A percentile compares a stretch with the other conserved stretches of the same genome.
Conservation (phyloP, 768 basidiomycete species). For the Podaxis sp. region DNA sequence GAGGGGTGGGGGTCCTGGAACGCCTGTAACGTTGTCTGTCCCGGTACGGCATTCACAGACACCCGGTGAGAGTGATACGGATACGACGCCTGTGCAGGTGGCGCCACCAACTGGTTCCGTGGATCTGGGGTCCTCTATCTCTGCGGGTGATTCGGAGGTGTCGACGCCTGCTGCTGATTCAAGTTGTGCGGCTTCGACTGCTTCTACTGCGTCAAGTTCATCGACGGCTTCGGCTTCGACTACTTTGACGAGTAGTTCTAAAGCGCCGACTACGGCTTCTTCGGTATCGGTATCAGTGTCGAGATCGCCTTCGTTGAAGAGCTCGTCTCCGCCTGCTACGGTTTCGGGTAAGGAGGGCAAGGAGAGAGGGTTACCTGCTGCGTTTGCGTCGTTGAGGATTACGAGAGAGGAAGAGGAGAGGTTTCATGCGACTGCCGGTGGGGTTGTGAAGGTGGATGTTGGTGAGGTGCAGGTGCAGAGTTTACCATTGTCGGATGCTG, state of each 20-base stretch:
- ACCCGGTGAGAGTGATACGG: background rate
- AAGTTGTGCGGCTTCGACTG: constrained; percentile 10
- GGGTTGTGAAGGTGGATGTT: constrained; percentile 3
- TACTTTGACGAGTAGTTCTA: too few relatives aligned
- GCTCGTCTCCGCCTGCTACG: background rate
- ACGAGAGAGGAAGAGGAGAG: constrained; percentile 14
- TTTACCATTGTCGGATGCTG: background rate
- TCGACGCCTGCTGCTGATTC: background rate
- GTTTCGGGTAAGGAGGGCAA: background rate
- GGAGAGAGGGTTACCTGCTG: background rate
- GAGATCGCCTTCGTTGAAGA: background rate
- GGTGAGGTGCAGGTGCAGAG: background rate
- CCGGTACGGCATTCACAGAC: background rate
- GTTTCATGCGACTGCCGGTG: constrained; percentile 9
- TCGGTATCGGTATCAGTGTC: background rate
- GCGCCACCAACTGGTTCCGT: too few relatives aligned
- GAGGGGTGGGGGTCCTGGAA: too few relatives aligned
- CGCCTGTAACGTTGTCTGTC: too few relatives aligned
- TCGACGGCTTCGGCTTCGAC: background rate
- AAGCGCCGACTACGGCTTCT: background rate
- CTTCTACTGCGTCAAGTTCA: constrained; percentile 17
- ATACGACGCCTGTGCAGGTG: background rate
- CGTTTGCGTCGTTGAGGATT: constrained; percentile 1
- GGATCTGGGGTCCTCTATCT: too few relatives aligned
- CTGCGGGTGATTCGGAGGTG: background rate